Evolutionary conservation across 2,329 filamentous ascomycete genomes (phyloP).

Genomic region (Colletotrichum acutatum): DNA sequence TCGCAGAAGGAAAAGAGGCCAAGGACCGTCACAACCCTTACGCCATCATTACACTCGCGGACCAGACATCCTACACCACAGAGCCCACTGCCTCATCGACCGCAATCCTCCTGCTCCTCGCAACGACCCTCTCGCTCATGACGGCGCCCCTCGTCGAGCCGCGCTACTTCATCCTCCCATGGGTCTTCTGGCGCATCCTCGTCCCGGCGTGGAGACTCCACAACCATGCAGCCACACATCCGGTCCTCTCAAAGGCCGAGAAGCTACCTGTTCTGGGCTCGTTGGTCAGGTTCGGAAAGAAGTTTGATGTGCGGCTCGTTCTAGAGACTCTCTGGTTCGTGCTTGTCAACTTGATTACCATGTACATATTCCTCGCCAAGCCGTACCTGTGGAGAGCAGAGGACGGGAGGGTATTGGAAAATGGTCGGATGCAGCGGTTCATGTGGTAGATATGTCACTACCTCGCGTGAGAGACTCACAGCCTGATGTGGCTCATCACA

Average conservation of each 20-base stretch:
- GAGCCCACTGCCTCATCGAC: conserved; percentile 59
- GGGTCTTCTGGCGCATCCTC: conserved; percentile 91
- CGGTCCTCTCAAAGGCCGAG: neutral
- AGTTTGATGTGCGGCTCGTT: conserved; percentile 59
- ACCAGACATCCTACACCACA: conserved; percentile 40
- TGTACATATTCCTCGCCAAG: conserved; percentile 76
- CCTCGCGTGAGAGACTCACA: too few relatives aligned
- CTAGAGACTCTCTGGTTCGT: conserved; percentile 78
- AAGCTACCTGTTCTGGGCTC: conserved; percentile 15
- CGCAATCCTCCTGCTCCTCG: conserved; percentile 68
- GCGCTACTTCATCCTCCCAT: conserved; percentile 94
- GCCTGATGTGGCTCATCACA: neutral
- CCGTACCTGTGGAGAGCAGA: conserved; percentile 74
- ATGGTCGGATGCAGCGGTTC: conserved; percentile 75
- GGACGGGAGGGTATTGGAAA: conserved; percentile 63
- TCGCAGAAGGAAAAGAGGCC: neutral
- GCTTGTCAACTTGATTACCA: conserved; percentile 71
- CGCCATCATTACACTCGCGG: conserved; percentile 38
- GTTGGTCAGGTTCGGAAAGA: conserved; percentile 32
- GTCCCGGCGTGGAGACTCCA: conserved; percentile 64
- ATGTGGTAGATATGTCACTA: conserved; percentile 72
- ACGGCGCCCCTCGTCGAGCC: conserved; percentile 95
- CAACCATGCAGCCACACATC: conserved; percentile 5
- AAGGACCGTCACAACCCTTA: conserved; percentile 14
- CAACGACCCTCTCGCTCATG: conserved; percentile 81